Conservation (phyloP, 805 yeast genomes). For the Jamesozyma piceae region DNA sequence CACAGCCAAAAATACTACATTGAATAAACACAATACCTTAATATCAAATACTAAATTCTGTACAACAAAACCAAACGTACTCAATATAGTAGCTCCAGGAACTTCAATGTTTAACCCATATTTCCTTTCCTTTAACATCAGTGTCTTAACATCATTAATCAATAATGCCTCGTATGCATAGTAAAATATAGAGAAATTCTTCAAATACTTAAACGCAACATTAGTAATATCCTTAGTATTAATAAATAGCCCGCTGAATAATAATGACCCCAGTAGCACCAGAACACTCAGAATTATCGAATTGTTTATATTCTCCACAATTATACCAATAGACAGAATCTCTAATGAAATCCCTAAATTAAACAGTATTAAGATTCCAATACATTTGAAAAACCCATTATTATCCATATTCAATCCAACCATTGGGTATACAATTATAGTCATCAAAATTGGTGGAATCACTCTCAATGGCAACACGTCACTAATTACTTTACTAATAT, state of each 20-base stretch:
- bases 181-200: conserved; percentile 83
- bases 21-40: conserved; percentile 47
- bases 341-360: conserved; percentile 81
- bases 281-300: conserved; percentile 85
- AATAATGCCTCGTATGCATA: conserved; percentile 90
- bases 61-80: conserved; percentile 90
- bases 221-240: conserved; percentile 61
- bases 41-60: conserved; percentile 65
- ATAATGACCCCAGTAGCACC: conserved; percentile 69
- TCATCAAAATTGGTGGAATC: conserved; percentile 79
- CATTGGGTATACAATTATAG: conserved; percentile 78
- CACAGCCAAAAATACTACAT: conserved; percentile 45
- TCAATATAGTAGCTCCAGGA: conserved; percentile 93
- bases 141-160: conserved; percentile 84
- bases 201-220: conserved; percentile 57
- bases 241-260: conserved; percentile 90
- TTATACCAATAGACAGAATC: conserved; percentile 77
- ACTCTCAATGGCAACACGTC: conserved; percentile 89
- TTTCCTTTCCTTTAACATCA: conserved; percentile 77
- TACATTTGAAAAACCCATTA: conserved; percentile 60
- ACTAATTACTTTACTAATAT: conserved; percentile 73
- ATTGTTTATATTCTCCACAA: conserved; percentile 82
- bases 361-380: conserved; percentile 65
- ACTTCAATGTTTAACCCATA: conserved; percentile 91
- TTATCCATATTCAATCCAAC: conserved; percentile 79